Percentiles rank a stretch among this genome's conserved stretches.
phyloP scores from a whole-genome alignment of 2,329 filamentous ascomycete genomes.

The Bretziella fagacearum region DNA sequence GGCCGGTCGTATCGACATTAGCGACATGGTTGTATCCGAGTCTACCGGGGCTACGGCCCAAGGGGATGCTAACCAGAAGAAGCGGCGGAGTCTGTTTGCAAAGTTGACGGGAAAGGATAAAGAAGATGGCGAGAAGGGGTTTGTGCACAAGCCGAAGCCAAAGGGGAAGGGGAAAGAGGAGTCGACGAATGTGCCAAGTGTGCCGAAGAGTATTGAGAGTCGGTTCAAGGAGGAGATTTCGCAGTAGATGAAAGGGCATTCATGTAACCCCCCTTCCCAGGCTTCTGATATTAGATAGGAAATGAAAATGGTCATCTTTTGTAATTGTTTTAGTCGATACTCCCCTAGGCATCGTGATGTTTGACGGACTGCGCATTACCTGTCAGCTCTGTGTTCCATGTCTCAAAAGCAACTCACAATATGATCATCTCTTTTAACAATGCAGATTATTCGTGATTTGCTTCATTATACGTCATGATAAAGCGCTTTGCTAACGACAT shows the following conservation, averaged over 20 bases:
- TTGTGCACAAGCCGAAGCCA: slow-evolving; percentile 5
- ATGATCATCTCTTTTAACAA: too few relatives aligned
- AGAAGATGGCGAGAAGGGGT: slow-evolving; percentile 10
- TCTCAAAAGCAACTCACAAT: too few relatives aligned
- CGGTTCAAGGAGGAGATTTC: slow-evolving; percentile 13
- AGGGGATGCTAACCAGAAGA: slow-evolving; percentile 6
- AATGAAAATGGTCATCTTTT: too few relatives aligned
- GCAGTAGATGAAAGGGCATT: not conserved
- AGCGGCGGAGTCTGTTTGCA: slow-evolving; percentile 9
- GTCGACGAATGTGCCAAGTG: not conserved
- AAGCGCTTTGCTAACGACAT: slow-evolving; percentile 2
- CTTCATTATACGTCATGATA: slow-evolving; percentile 14
- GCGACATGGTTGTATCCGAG: slow-evolving; percentile 9
- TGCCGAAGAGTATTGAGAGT: not conserved
- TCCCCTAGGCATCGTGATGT: too few relatives aligned
- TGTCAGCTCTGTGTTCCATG: too few relatives aligned
- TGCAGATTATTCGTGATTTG: slow-evolving; percentile 1
- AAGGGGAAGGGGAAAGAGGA: not conserved
- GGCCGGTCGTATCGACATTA: slow-evolving; percentile 9
- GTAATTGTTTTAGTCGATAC: too few relatives aligned
- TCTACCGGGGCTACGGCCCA: not conserved
- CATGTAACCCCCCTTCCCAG: too few relatives aligned
- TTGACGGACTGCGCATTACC: too few relatives aligned
- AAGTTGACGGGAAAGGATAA: slow-evolving; percentile 7
- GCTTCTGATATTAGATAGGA: too few relatives aligned